Percentiles rank a stretch among this genome's conserved stretches.
phyloP scores from a whole-genome alignment of 2,329 filamentous ascomycete genomes.

The Alternaria sp. region DNA sequence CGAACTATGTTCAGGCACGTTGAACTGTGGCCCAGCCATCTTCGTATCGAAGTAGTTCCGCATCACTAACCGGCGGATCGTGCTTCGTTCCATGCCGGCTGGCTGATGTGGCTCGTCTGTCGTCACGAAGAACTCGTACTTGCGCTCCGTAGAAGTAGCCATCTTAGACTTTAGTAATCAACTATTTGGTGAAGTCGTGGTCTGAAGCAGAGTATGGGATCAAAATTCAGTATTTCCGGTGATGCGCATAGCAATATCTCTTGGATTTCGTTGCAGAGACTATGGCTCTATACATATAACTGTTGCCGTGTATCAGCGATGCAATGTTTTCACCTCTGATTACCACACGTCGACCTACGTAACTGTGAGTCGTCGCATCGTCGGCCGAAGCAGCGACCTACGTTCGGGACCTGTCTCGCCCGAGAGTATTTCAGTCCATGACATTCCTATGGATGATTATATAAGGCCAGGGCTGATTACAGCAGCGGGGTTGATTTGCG shows the following conservation, averaged over 20 bases:
- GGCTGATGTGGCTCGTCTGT: constrained; percentile 35
- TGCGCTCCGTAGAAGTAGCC: constrained; percentile 17
- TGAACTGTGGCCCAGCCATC: constrained; percentile 8
- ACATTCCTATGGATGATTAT: constrained; percentile 12
- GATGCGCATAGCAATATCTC: not conserved
- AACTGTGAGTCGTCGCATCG: not conserved
- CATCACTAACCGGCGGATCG: constrained; percentile 41
- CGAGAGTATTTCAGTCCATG: not conserved
- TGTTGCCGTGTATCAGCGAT: not conserved
- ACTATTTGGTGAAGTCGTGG: not conserved
- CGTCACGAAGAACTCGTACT: constrained; percentile 42
- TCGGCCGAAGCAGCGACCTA: constrained; percentile 1
- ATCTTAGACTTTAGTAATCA: not conserved
- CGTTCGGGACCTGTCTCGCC: not conserved
- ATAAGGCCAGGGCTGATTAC: constrained; percentile 18
- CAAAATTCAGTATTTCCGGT: not conserved
- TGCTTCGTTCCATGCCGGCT: constrained; percentile 28
- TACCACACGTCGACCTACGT: not conserved
- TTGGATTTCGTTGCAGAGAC: not conserved
- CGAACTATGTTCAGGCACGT: constrained; percentile 28
- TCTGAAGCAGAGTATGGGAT: not conserved
- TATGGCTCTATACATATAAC: not conserved
- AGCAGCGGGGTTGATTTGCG: constrained; percentile 15
- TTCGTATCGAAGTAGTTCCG: constrained; percentile 39
- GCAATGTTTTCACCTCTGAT: not conserved